Evolutionary conservation across 495 filamentous ascomycete genomes (phyloP), one percentile per base, ranked within the genome.

Genomic region (Acidiella bohemica): DNA sequence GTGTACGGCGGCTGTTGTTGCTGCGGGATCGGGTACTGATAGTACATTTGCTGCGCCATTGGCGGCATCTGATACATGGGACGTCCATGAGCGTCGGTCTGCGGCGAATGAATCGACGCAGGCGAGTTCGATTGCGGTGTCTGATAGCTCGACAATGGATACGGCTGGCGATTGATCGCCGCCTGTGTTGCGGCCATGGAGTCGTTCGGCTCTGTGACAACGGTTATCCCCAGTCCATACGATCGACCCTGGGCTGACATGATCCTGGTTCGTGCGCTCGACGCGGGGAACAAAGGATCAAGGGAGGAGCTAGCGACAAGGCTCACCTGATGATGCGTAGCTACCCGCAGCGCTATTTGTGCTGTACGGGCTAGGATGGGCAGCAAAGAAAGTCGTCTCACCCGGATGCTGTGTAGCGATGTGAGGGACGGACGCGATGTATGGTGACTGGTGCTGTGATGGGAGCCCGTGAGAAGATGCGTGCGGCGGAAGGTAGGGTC

Each of bases 91-190:
- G 84, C 87, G 49, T 97, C 90, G 53, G 93, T 84, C 33, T 88
- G 84, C 4, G 82, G 79, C 13, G 90, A 95, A 39, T 87, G 80
- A 45, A 95, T 86, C 41, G 90, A 94, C n/a, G 84, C 82, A 25
- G 90, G 90, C 17, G 90, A 94, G 60, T 85, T 92, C 19, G 86
- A 93, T 64, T 94, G 85, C 12, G 88, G 86, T 2, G 88, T 93
- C 55, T 94, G 84, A 54, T 97, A 94, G 46, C 42, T 51, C 16
- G 48, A 51, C 14, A 94, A 94, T 20, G 87, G 84, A 18, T 87
- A 88, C 47, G 87, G 95, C 35, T 69, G 68, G 40, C 76, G 71
- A 56, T 76, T 72, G 57, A 80, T 80, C 76, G 94, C 88, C 55
- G 82, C 80, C 47, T 87, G 76, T 28, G 50, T 46, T 37, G 87